Base-by-base conservation (phyloP, 768 basidiomycete species). In the Punctularia strigosozonata region DNA sequence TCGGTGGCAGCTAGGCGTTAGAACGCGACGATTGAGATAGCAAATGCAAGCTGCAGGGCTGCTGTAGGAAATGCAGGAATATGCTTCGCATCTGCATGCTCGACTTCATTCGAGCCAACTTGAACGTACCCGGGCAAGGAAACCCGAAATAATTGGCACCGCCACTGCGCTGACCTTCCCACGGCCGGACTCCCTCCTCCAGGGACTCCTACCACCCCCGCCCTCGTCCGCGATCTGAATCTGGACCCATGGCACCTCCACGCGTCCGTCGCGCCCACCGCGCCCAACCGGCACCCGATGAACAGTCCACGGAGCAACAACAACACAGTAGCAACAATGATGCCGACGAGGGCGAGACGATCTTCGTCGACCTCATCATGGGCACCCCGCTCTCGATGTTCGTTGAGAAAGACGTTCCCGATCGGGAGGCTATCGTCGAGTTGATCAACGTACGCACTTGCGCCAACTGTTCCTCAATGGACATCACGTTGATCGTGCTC, bases 311-410 rank as follows among this genome's bases (percentile, higher is more conserved):
- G 45, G 38, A 43, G 55, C 44, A 51, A 39, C 56, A 38, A 49
- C 50, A 19, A 53, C 44, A 42, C 56, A 45, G 43, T 56, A 24
- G 35, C 14, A 32, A 48, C 19, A 53, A 60, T 32, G 63, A 57
- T 49, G 56, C 60, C 44, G 52, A 61, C 45, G 63, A 64, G 46
- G 53, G 51, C 31, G 66, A 69, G 37, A 67, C 89, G 40, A n/a
- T n/a, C n/a, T 90, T 90, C 53, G 63, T 86, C 36, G 86, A 90
- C 54, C 82, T 81, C 48, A 79, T 84, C 73, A 71, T 85, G 57
- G 87, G 87, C 49, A 74, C 66, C 1, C 76, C 84, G 2, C 68
- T 89, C 37, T 60, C 69, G 18, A 67, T 88, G 44, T 90, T 81
- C 60, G 67, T 90, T 50, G 82, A 86, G 50, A 81, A 84, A 48